A percentile compares a stretch with the other conserved stretches of the same genome.
Conservation (phyloP, 176 grass and related monocot species). For the Puccinellia tenuiflora region DNA sequence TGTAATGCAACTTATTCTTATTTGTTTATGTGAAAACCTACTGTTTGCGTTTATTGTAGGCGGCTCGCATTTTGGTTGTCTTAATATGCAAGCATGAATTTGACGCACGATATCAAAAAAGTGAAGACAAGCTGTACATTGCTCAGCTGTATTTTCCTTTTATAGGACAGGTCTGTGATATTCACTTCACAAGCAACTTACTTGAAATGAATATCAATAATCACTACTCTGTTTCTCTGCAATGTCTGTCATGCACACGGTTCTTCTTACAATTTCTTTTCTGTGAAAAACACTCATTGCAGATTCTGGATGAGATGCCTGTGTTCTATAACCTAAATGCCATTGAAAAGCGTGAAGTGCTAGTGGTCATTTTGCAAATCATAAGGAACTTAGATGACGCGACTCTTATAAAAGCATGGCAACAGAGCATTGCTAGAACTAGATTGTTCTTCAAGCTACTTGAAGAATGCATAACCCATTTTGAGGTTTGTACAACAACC, state of each 20-base stretch:
- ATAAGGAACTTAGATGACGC: slow-evolving; percentile 93
- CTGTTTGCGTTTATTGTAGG: slow-evolving; percentile 37
- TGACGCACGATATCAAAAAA: slow-evolving; percentile 92
- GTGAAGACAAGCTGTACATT: slow-evolving; percentile 94
- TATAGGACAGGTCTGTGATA: slow-evolving; percentile 73
- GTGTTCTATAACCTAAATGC: slow-evolving; percentile 99
- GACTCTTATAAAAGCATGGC: slow-evolving; percentile 98
- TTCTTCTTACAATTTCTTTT: slow-evolving; percentile 14
- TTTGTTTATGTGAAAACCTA: background rate
- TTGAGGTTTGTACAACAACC: slow-evolving; percentile 65
- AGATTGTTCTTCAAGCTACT: slow-evolving; percentile 99
- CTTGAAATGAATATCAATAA: slow-evolving; percentile 9
- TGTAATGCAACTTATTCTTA: slow-evolving; percentile 5
- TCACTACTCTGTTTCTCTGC: background rate
- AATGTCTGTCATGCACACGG: slow-evolving; percentile 9
- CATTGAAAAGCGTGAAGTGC: slow-evolving; percentile 93
- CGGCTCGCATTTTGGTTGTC: slow-evolving; percentile 93
- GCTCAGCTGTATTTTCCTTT: slow-evolving; percentile 95
- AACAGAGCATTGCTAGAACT: slow-evolving; percentile 95
- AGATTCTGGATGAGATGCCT: slow-evolving; percentile 99
- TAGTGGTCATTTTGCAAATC: slow-evolving; percentile 96
- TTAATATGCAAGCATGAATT: slow-evolving; percentile 99
- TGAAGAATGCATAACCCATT: slow-evolving; percentile 95
- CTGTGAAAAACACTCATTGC: slow-evolving; percentile 29
- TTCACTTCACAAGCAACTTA: background rate